These are phyloP conservation scores for Rhododendron henanense DNA, from an alignment of 148 eudicot species.

Conservation along the genomic window DNA sequence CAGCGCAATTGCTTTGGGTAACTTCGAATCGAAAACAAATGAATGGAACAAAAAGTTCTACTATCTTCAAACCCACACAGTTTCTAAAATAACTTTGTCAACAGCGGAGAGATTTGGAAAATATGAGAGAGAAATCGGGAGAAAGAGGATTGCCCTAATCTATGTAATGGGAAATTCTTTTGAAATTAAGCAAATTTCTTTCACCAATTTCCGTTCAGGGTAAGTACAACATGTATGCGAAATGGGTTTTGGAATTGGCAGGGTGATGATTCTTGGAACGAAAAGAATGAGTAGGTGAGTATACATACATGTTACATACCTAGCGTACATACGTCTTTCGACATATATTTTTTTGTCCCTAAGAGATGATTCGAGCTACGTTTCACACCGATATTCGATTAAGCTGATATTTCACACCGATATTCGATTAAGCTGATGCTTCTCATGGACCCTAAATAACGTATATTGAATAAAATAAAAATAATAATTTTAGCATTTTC, in stretches of 20 bases:
- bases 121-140: neutral
- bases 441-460: no score
- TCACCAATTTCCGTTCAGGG: neutral
- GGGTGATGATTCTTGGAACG: no score
- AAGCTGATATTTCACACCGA: no score
- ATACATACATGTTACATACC: no score
- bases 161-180: neutral
- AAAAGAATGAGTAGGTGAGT: no score
- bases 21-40: neutral
- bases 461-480: no score
- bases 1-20: neutral
- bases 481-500: no score
- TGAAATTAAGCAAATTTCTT: neutral
- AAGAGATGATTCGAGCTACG: no score
- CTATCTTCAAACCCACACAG: neutral
- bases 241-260: neutral
- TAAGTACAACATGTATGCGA: neutral
- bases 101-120: neutral
- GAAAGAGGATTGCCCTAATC: neutral
- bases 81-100: neutral
- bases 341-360: no score
- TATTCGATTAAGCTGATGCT: no score
- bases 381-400: no score
- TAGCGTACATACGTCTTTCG: no score
- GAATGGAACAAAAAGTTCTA: neutral